Percentiles rank a stretch among this genome's conserved stretches.
phyloP scores from a whole-genome alignment of 108 stramenopile genomes.

The Fragilaria radians region DNA sequence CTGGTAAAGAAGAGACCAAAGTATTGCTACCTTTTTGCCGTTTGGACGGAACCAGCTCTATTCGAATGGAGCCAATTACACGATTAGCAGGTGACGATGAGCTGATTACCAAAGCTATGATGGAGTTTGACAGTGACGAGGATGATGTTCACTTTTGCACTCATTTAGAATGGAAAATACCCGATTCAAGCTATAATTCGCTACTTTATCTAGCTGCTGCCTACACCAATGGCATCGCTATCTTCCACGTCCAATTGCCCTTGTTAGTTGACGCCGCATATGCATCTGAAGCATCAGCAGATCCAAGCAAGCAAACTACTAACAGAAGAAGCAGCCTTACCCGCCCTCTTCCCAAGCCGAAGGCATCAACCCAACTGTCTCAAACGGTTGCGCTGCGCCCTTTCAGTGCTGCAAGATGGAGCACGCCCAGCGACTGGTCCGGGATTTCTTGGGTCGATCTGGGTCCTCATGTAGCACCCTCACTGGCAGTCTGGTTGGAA shows the following conservation, averaged over 20 bases:
- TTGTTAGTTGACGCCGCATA: constrained; percentile 12
- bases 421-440: constrained; percentile 9
- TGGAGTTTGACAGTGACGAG: neutral
- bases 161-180: constrained; percentile 51
- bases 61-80: constrained; percentile 1
- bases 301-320: neutral
- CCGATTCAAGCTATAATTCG: constrained; percentile 17
- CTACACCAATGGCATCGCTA: constrained; percentile 58
- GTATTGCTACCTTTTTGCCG: constrained; percentile 37
- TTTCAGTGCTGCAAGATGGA: constrained; percentile 18
- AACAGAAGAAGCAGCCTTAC: neutral
- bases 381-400: constrained; percentile 21
- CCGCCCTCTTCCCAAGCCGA: constrained; percentile 7
- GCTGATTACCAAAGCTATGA: neutral
- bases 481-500: constrained; percentile 9
- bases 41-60: constrained; percentile 22
- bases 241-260: constrained; percentile 59
- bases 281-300: neutral
- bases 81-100: constrained; percentile 1
- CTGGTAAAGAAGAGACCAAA: constrained; percentile 21
- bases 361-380: constrained; percentile 20
- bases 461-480: constrained; percentile 30
- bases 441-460: constrained; percentile 26
- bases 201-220: constrained; percentile 52
- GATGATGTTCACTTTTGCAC: constrained; percentile 38